These are phyloP conservation scores for Cladosporium austrohemisphaericum DNA, from an alignment of 2,329 filamentous ascomycete species.

Conservation along the genomic window DNA sequence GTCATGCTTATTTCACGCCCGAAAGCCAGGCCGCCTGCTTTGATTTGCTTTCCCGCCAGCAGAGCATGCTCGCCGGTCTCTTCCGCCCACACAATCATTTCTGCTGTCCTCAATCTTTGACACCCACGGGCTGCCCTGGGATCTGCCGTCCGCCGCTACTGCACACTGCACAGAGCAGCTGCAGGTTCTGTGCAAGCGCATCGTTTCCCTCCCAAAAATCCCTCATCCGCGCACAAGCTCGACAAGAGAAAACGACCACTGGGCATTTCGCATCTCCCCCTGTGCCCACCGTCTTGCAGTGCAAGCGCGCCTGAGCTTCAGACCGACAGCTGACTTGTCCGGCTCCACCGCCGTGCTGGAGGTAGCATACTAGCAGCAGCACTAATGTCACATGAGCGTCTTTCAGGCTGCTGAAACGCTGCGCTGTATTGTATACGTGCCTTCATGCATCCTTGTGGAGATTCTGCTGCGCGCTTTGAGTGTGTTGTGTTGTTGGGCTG, in stretches of 20 bases:
- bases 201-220: background rate
- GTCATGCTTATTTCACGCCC: no score
- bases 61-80: background rate
- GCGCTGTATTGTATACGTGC: no score
- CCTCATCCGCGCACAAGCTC: background rate
- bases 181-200: constrained; percentile 10
- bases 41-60: background rate
- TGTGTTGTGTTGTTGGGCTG: background rate
- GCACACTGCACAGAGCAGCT: constrained; percentile 11
- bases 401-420: background rate
- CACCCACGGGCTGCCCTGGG: constrained; percentile 1
- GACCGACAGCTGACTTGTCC: constrained; percentile 1
- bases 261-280: background rate
- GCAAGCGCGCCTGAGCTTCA: constrained; percentile 3
- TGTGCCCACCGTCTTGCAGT: constrained; percentile 2
- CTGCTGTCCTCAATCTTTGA: background rate
- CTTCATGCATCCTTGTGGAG: background rate
- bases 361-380: background rate
- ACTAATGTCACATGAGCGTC: constrained; percentile 3
- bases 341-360: background rate
- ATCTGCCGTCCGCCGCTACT: constrained; percentile 15
- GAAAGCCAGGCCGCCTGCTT: background rate
- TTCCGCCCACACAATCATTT: background rate
- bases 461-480: no score
- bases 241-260: background rate